Evolutionary conservation across 2,329 filamentous ascomycete species (phyloP).

Genomic region (Alternaria sp.): DNA sequence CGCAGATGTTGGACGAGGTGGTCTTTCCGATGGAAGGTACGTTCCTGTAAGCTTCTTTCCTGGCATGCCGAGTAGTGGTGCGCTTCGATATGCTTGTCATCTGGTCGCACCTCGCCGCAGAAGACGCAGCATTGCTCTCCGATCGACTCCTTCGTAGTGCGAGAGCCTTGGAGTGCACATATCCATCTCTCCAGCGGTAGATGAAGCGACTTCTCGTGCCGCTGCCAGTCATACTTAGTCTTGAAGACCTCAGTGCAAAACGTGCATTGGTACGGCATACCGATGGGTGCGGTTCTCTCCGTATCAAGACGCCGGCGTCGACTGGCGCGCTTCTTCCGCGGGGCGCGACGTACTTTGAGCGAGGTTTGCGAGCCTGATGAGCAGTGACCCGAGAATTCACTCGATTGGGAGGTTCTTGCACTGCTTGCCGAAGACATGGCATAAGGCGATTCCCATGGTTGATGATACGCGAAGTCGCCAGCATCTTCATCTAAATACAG

Average conservation of each 20-base stretch:
- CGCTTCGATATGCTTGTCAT: conserved; percentile 22
- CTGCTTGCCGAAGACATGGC: conserved; percentile 31
- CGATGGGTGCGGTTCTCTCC: conserved; percentile 9
- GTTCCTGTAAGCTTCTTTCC: conserved; percentile 26
- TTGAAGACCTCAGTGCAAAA: conserved; percentile 41
- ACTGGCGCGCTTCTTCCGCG: conserved; percentile 17
- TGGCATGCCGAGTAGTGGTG: conserved; percentile 32
- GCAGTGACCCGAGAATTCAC: conserved; percentile 22
- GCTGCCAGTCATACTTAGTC: conserved; percentile 38
- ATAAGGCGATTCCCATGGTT: conserved; percentile 19
- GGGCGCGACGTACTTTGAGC: conserved; percentile 11
- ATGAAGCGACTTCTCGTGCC: conserved; percentile 40
- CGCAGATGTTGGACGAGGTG: conserved; percentile 35
- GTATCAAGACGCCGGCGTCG: conserved; percentile 17
- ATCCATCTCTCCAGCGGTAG: conserved; percentile 37
- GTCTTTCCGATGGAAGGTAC: conserved; percentile 39
- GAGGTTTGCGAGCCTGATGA: conserved; percentile 27
- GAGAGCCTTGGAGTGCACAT: conserved; percentile 25
- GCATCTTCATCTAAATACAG: neutral
- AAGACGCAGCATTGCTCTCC: conserved; percentile 28
- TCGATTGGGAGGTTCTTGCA: conserved; percentile 30
- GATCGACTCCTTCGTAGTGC: conserved; percentile 14
- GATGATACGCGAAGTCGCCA: conserved; percentile 1
- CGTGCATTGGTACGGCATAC: conserved; percentile 35
- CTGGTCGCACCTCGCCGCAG: conserved; percentile 19